Percentiles rank a stretch among this genome's conserved stretches.
These are phyloP conservation scores for Suhomyces anneliseae DNA, from an alignment of 1,139 yeast genomes.

Conservation along the genomic window DNA sequence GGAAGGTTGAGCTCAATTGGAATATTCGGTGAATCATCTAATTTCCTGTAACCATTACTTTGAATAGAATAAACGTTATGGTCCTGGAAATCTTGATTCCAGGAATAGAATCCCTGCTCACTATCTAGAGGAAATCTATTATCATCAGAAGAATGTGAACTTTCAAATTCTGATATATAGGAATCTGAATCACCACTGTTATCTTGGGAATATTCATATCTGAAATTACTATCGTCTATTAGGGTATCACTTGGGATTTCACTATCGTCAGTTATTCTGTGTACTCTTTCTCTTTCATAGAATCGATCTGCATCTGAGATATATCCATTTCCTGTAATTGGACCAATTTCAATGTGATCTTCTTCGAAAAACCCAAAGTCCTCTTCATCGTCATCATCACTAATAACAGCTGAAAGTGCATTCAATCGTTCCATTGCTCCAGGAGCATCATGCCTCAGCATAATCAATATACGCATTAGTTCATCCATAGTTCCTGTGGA, in stretches of 20 bases:
- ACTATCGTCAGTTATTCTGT: too few relatives aligned
- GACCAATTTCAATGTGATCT: background rate
- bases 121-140: constrained; percentile 24
- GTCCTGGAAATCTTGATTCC: constrained; percentile 24
- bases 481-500: background rate
- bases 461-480: background rate
- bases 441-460: background rate
- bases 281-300: constrained; percentile 6
- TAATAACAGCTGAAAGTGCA: background rate
- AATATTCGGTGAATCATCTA: too few relatives aligned
- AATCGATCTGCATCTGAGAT: constrained; percentile 19
- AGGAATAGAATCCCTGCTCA: constrained; percentile 25
- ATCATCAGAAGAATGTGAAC: background rate
- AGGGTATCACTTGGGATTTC: too few relatives aligned
- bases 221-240: constrained; percentile 1
- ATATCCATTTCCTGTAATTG: constrained; percentile 2
- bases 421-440: background rate
- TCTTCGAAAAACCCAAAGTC: constrained; percentile 1
- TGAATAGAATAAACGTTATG: background rate
- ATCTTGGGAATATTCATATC: constrained; percentile 8
- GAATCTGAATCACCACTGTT: background rate
- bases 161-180: background rate
- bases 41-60: background rate
- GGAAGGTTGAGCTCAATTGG: too few relatives aligned
- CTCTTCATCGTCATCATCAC: background rate